These are phyloP conservation scores for Botryosphaeria dothidea DNA, from an alignment of 2,329 filamentous ascomycete genomes.

Conservation along the genomic window DNA sequence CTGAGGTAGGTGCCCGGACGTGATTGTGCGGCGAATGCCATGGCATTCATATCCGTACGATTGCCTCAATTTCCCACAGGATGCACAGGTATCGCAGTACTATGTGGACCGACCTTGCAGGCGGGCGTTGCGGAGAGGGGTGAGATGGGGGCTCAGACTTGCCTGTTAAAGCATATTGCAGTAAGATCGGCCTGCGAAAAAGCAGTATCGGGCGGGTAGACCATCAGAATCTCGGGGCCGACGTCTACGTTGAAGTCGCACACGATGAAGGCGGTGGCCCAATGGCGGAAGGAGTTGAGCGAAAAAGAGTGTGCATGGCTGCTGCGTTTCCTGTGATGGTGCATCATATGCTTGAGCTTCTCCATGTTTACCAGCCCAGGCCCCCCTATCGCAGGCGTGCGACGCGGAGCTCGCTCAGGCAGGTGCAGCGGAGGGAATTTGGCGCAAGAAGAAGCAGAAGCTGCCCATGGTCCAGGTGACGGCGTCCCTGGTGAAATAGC, in stretches of 20 bases:
- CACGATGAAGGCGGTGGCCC: conserved; percentile 44
- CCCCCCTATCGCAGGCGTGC: conserved; percentile 5
- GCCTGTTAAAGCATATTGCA: conserved; percentile 47
- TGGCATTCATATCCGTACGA: too few relatives aligned
- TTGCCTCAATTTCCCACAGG: neutral
- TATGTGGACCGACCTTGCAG: neutral
- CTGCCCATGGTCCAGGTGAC: conserved; percentile 8
- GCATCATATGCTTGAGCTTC: conserved; percentile 35
- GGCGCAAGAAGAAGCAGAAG: neutral
- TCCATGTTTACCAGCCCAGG: conserved; percentile 30
- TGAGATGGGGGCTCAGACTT: conserved; percentile 3
- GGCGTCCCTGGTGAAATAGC: neutral
- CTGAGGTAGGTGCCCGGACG: too few relatives aligned
- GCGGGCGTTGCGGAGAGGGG: neutral
- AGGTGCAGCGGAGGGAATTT: neutral
- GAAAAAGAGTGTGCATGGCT: neutral
- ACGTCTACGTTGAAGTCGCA: conserved; percentile 48
- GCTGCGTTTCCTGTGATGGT: conserved; percentile 22
- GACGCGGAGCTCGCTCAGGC: neutral
- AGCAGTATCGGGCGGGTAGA: conserved; percentile 41
- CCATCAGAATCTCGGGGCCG: conserved; percentile 43
- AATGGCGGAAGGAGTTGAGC: conserved; percentile 35
- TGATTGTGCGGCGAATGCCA: too few relatives aligned
- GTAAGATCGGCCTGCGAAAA: conserved; percentile 41
- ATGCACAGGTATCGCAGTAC: neutral